phyloP scores from a whole-genome alignment of 2,329 filamentous ascomycete species.

The Venturia oleaginea region DNA sequence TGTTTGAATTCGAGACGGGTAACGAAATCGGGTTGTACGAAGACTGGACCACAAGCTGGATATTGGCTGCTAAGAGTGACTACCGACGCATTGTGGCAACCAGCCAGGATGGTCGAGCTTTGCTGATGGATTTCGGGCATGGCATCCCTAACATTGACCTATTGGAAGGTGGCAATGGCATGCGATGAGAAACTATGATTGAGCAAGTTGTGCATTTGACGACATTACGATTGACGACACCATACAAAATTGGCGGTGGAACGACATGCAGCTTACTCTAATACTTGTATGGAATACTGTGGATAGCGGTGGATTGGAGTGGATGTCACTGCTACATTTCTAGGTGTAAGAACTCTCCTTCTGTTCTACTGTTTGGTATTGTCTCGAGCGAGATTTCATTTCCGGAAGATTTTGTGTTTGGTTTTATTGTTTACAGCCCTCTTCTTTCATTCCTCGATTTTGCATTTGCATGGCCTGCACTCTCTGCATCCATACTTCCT shows the following conservation, averaged over 20 bases:
- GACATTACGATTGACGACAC: constrained; percentile 1
- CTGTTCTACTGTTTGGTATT: neutral
- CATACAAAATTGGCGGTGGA: neutral
- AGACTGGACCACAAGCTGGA: constrained; percentile 96
- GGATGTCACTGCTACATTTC: neutral
- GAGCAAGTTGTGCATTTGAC: neutral
- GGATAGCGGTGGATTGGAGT: neutral
- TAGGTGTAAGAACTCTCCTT: neutral
- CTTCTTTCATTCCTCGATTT: neutral
- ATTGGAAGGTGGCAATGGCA: constrained; percentile 23
- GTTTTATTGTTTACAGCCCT: neutral
- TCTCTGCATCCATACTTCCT: neutral
- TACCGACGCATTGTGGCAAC: constrained; percentile 91
- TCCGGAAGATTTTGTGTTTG: neutral
- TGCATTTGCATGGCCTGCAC: neutral
- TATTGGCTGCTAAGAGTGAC: constrained; percentile 89
- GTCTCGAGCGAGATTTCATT: neutral
- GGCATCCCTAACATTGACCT: constrained; percentile 45
- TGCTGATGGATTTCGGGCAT: constrained; percentile 87
- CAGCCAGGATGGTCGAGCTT: constrained; percentile 83
- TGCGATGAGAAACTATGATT: neutral
- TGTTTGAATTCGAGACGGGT: constrained; percentile 80
- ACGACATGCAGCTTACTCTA: neutral
- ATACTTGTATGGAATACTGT: neutral
- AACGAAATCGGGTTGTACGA: constrained; percentile 73